Percentiles rank a stretch among this genome's conserved stretches.
Conservation (phyloP, 352 stramenopile species). For the Globisporangium lucens region DNA sequence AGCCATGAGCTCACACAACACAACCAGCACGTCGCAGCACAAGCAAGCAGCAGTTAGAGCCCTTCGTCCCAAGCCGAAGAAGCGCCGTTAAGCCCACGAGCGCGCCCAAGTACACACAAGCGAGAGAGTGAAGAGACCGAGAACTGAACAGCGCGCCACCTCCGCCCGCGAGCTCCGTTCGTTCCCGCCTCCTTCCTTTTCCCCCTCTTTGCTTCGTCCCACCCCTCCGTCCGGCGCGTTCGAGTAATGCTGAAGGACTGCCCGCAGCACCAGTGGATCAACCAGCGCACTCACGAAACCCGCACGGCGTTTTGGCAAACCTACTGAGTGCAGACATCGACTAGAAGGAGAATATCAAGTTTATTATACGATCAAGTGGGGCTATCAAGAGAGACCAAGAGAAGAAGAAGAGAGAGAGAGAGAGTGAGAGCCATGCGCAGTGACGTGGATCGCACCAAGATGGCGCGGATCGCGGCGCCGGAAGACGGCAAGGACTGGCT, state of each 20-base stretch:
- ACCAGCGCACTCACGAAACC: conserved; percentile 86
- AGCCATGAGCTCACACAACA: conserved; percentile 2
- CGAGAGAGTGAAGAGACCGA: conserved; percentile 2
- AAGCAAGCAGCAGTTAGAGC: background rate
- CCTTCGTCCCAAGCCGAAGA: background rate
- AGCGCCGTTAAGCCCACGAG: background rate
- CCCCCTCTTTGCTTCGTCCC: conserved; percentile 1
- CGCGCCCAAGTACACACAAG: background rate
- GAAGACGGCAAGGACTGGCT: conserved; percentile 7
- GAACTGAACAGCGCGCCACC: background rate
- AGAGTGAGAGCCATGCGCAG: background rate
- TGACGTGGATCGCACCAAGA: conserved; percentile 11
- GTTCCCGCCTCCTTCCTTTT: background rate
- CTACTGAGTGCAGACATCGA: conserved; percentile 32
- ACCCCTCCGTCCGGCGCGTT: background rate
- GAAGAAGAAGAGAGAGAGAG: background rate
- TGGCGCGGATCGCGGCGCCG: conserved; percentile 1
- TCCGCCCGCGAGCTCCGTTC: too few species aligned
- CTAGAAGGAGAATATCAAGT: background rate
- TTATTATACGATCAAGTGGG: conserved; percentile 1
- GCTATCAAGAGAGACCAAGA: background rate
- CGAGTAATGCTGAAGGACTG: conserved; percentile 84
- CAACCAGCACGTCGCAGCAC: background rate
- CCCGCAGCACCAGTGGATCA: conserved; percentile 89
- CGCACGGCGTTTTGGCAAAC: conserved; percentile 65